Base-by-base conservation (phyloP, 768 basidiomycete species). In the Pleurotus sapidus region DNA sequence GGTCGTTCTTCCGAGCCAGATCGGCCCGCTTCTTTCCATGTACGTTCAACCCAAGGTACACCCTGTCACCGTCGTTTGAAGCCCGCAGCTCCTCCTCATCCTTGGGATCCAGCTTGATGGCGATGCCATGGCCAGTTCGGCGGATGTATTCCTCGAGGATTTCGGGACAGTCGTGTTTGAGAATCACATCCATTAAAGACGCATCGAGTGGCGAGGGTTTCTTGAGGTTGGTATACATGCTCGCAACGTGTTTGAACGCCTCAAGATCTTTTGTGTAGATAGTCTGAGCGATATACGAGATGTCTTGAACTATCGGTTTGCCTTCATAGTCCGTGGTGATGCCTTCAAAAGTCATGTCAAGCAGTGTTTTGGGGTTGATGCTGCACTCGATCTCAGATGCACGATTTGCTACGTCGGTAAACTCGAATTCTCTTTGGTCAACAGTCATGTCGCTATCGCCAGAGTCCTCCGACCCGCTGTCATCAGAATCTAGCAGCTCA, bases 1-100 rank as follows among this genome's bases (percentile, higher is more conserved):
- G 81, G 60, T 84, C 83, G 49, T 78, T 77, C 62, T 73, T 77
- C 51, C 64, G 70, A 0, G 80, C 80, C 7, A 85, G 71, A 61
- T 85, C 83, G 14, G 73, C 72, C 3, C 82, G 73, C 63, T 86
- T 86, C 72, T 83, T 84, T n/a, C 84, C 84, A 57, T 84, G 82
- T 18, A 87, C 81, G 55, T 78, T 79, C 42, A 88, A 72, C 0
- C 86, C 84, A 15, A 85, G 78, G 61, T 87, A 87, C 0, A 79
- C 46, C 63, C 68, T 74, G 63, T 77, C 74, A 55, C 67, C 60
- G 60, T 77, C 76, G 60, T 76, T 74, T 40, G 65, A 59, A 8
- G 66, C 61, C 8, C 59, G 58, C 23, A 62, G 56, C 17, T 70
- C 67, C 5, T 68, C 64, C 8, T 67, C 68, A 2, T 65, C 65